These are phyloP conservation scores for Nakazawaea molendinolei DNA, from an alignment of 805 yeast genomes.

Conservation along the genomic window DNA sequence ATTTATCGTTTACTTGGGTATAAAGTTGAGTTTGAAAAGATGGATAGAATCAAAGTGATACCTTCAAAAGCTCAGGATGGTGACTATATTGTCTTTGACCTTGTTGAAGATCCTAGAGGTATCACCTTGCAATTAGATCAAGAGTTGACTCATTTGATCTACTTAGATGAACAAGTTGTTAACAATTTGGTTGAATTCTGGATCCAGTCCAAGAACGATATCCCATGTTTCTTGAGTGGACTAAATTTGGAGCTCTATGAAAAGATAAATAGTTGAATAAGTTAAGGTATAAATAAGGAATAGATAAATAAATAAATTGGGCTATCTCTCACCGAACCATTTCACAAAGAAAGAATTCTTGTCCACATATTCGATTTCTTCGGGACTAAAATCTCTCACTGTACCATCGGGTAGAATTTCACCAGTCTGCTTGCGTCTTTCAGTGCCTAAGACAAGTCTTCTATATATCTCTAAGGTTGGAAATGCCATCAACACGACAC, in stretches of 20 bases:
- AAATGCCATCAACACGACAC: conserved; percentile 21
- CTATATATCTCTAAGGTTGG: conserved; percentile 27
- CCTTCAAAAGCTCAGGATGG: too few species aligned
- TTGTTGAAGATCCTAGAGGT: too few species aligned
- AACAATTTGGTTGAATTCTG: conserved; percentile 55
- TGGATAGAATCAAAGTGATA: too few species aligned
- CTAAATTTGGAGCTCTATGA: conserved; percentile 63
- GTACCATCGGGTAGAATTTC: conserved; percentile 38
- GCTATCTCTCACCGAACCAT: conserved; percentile 34
- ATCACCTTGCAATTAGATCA: too few species aligned
- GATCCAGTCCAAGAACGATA: conserved; percentile 61
- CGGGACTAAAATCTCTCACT: conserved; percentile 33
- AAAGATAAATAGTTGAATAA: conserved; percentile 14
- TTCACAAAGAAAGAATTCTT: conserved; percentile 30
- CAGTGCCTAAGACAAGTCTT: conserved; percentile 31
- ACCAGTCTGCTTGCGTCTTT: conserved; percentile 38
- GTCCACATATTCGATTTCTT: conserved; percentile 32
- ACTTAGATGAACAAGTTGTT: conserved; percentile 32
- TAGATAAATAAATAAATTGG: conserved; percentile 1
- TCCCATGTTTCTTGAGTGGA: conserved; percentile 75
- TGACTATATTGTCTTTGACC: too few species aligned
- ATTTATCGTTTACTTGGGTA: conserved; percentile 68
- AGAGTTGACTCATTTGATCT: conserved; percentile 43
- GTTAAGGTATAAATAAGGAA: conserved; percentile 8
- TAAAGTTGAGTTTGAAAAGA: conserved; percentile 60